Conservation (phyloP, 345 rosid species). For the Combretum micranthum region DNA sequence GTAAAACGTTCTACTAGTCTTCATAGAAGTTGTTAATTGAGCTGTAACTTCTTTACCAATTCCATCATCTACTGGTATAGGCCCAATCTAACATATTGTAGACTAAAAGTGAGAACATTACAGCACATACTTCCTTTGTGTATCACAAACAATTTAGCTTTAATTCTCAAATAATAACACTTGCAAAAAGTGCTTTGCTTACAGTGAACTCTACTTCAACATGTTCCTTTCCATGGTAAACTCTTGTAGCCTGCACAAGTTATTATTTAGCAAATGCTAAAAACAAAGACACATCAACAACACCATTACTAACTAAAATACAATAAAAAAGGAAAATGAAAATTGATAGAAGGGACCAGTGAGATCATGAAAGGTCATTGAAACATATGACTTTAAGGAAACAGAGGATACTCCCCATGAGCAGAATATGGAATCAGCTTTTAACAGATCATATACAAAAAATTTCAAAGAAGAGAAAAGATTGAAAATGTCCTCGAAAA, state of each 20-base stretch:
- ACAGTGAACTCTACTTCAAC: constrained; percentile 90
- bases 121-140: background rate
- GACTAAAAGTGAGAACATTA: constrained; percentile 11
- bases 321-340: background rate
- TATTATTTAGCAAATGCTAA: background rate
- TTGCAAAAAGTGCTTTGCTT: constrained; percentile 27
- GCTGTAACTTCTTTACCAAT: constrained; percentile 78
- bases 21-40: constrained; percentile 60
- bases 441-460: no score
- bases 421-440: no score
- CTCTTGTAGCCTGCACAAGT: constrained; percentile 57
- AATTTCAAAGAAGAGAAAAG: no score
- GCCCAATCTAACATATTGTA: constrained; percentile 57
- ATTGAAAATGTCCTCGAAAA: no score
- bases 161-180: background rate
- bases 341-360: background rate
- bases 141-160: no score
- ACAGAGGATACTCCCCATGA: background rate
- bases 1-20: constrained; percentile 76
- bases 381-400: background rate
- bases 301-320: background rate
- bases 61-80: constrained; percentile 85
- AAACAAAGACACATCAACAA: no score
- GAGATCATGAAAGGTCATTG: background rate
- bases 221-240: constrained; percentile 82